phyloP scores from a whole-genome alignment of 2,329 filamentous ascomycete genomes.

The Graphiopsis chlorocephala region DNA sequence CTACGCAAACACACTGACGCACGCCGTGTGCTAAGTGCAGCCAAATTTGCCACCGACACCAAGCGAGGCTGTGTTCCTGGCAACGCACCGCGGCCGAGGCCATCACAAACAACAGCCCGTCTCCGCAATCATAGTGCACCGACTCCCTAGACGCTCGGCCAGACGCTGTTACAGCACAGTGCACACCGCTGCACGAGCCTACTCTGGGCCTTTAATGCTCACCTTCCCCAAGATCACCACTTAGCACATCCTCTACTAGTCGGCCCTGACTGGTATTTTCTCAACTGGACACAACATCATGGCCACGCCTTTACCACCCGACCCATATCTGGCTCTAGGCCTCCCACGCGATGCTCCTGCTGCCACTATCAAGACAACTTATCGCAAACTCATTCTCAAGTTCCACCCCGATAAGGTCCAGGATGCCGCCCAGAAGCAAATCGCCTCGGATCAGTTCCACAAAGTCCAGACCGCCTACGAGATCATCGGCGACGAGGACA shows the following conservation, averaged over 20 bases:
- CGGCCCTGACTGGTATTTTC: conserved; percentile 21
- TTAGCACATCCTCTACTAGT: not conserved
- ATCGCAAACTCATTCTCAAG: conserved; percentile 85
- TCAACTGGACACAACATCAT: conserved; percentile 6
- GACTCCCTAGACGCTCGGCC: not conserved
- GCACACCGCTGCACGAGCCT: conserved; percentile 17
- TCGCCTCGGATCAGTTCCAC: conserved; percentile 86
- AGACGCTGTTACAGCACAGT: conserved; percentile 12
- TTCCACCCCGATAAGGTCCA: conserved; percentile 69
- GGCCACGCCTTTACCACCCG: conserved; percentile 47
- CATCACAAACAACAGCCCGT: conserved; percentile 13
- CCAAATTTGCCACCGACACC: not conserved
- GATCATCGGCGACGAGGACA: conserved; percentile 73
- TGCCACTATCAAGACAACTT: conserved; percentile 82
- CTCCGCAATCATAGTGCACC: conserved; percentile 11
- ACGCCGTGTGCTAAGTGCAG: not conserved
- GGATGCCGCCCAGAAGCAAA: conserved; percentile 69
- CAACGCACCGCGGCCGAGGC: conserved; percentile 7
- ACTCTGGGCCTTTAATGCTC: conserved; percentile 15
- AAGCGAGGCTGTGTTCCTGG: conserved; percentile 12
- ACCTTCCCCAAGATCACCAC: conserved; percentile 2
- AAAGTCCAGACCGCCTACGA: conserved; percentile 92
- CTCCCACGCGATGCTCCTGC: conserved; percentile 69
- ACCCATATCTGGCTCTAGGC: conserved; percentile 81
- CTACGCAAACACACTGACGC: conserved; percentile 8